Evolutionary conservation across 2,329 filamentous ascomycete species (phyloP).

Genomic region (Lachnellula cervina): DNA sequence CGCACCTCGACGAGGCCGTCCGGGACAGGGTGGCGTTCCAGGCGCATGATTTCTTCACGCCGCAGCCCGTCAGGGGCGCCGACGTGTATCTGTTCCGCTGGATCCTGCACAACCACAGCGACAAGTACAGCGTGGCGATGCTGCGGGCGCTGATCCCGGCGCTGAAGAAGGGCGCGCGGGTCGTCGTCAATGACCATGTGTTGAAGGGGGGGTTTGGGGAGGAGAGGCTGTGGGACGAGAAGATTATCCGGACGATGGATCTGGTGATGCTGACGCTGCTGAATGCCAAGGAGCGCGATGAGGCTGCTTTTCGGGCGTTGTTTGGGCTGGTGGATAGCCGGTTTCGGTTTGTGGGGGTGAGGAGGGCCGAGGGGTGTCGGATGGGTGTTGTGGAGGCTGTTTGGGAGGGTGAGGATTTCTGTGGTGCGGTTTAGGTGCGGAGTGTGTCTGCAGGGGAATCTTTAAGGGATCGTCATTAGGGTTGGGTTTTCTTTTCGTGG

Average conservation of each 20-base stretch:
- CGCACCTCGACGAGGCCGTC: constrained; percentile 38
- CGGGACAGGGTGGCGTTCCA: constrained; percentile 36
- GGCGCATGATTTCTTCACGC: constrained; percentile 52
- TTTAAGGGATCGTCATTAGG: too few relatives aligned
- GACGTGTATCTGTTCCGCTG: constrained; percentile 48
- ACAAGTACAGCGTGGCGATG: constrained; percentile 46
- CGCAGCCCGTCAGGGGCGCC: constrained; percentile 28
- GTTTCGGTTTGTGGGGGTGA: constrained; percentile 43
- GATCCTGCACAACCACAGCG: constrained; percentile 59
- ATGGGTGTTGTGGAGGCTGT: constrained; percentile 48
- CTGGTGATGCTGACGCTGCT: constrained; percentile 47
- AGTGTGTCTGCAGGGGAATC: background rate
- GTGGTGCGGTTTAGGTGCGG: background rate
- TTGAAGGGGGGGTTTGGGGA: constrained; percentile 34
- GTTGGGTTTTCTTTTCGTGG: too few relatives aligned
- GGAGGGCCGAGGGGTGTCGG: constrained; percentile 37
- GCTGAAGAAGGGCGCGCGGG: constrained; percentile 47
- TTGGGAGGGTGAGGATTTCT: constrained; percentile 35
- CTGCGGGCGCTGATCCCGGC: constrained; percentile 48
- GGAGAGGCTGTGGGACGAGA: constrained; percentile 43
- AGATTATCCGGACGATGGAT: constrained; percentile 45
- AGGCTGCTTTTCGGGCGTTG: constrained; percentile 41
- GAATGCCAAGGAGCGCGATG: constrained; percentile 47
- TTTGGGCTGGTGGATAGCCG: constrained; percentile 40
- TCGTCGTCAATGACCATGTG: constrained; percentile 41